Percentiles rank a stretch among this genome's conserved stretches.
phyloP scores from a whole-genome alignment of 306 rosid species.

The Corylus americana region DNA sequence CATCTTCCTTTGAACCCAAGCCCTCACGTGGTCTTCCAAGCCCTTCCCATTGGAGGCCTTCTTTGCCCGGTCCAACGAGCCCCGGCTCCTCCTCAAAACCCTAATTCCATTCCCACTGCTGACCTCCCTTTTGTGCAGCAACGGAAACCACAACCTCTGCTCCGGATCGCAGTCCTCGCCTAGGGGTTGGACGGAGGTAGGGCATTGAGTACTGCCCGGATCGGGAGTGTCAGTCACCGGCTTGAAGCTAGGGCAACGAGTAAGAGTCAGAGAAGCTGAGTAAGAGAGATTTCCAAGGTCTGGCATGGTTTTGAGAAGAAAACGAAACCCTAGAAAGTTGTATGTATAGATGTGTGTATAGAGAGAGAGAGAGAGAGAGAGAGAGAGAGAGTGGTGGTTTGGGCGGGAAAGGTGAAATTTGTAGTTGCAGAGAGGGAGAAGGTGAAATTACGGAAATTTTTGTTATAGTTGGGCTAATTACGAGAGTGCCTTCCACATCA shows the following conservation, averaged over 20 bases:
- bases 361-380: constrained; percentile 1
- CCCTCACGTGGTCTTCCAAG: constrained; percentile 50
- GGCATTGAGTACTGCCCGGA: constrained; percentile 14
- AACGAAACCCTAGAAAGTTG: constrained; percentile 30
- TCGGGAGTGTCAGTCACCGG: constrained; percentile 34
- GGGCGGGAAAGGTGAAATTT: constrained; percentile 39
- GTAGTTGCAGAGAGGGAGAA: constrained; percentile 14
- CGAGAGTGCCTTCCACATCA: constrained; percentile 1
- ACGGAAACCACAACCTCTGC: constrained; percentile 18
- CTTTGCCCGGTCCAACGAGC: constrained; percentile 37
- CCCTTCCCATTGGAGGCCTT: constrained; percentile 39
- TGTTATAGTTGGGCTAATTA: not conserved
- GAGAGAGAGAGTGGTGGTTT: not conserved
- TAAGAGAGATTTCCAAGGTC: constrained; percentile 62
- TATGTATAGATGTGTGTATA: not conserved
- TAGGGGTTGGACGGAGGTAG: constrained; percentile 33
- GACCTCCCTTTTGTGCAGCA: constrained; percentile 17
- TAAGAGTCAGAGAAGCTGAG: constrained; percentile 41
- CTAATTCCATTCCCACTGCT: constrained; percentile 33
- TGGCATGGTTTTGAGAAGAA: constrained; percentile 45
- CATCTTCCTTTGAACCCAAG: constrained; percentile 41
- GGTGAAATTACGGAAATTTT: constrained; percentile 5
- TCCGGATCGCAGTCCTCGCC: constrained; percentile 17
- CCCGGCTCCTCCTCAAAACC: constrained; percentile 46
- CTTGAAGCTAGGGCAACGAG: constrained; percentile 42